These are phyloP conservation scores for Cymbopogon flexuosus DNA, from an alignment of 202 grass and related monocot genomes.

Conservation along the genomic window DNA sequence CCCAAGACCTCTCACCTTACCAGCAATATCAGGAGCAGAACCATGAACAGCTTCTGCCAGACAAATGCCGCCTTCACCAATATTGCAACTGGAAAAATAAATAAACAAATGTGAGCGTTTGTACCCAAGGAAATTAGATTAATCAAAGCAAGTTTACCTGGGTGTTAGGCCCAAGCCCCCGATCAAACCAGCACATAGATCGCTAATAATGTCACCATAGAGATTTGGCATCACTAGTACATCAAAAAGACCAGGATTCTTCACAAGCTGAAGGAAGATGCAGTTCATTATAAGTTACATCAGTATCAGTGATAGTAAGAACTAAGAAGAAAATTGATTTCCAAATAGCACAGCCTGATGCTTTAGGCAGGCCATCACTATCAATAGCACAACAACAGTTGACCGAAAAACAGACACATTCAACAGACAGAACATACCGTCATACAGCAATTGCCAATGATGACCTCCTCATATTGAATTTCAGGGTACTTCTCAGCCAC, in stretches of 20 bases:
- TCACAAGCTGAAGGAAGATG: slow-evolving; percentile 65
- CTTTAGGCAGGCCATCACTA: neutral
- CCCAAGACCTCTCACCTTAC: slow-evolving; percentile 48
- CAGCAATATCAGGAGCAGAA: slow-evolving; percentile 94
- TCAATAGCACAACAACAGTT: neutral
- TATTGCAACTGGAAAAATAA: slow-evolving; percentile 64
- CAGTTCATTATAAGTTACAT: slow-evolving; percentile 21
- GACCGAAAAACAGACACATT: neutral
- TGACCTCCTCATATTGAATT: slow-evolving; percentile 90
- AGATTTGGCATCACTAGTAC: slow-evolving; percentile 97
- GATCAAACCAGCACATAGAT: slow-evolving; percentile 90
- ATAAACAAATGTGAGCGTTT: slow-evolving; percentile 18
- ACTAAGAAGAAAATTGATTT: neutral
- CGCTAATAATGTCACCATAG: slow-evolving; percentile 97
- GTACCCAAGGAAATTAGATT: neutral
- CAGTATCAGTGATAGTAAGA: neutral
- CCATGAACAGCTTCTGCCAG: slow-evolving; percentile 95
- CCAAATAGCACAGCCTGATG: neutral
- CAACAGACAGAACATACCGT: slow-evolving; percentile 48
- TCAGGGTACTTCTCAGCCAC: slow-evolving; percentile 93
- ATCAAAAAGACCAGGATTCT: slow-evolving; percentile 88
- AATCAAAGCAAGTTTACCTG: slow-evolving; percentile 51
- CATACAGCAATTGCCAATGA: slow-evolving; percentile 99
- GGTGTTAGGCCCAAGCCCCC: slow-evolving; percentile 91
- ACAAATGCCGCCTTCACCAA: slow-evolving; percentile 92